Evolutionary conservation across 345 rosid species (phyloP), one percentile per base, ranked within the genome.

Genomic region (Eucalyptus tenuipes): DNA sequence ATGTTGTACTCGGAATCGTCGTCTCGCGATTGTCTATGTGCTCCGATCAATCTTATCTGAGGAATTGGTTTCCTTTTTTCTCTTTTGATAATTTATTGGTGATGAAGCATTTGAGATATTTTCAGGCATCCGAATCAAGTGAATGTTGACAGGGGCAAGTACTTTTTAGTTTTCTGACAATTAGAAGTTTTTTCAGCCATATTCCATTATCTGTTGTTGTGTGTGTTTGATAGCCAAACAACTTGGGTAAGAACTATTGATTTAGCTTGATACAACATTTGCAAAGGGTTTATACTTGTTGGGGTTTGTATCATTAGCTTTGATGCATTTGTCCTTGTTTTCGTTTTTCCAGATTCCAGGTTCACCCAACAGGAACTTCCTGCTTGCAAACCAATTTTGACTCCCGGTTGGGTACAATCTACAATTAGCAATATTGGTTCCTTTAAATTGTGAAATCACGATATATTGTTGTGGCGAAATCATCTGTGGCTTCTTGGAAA

Each of bases 281-380:
- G 18, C 66, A 40, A 37, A 61, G 44, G 64, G 18, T 12, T 86
- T 59, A 59, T 40, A 75, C 47, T 86, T 22, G 61, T 44, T 25
- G 29, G 61, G 31, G 20, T 44, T 50, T 55, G 88, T 55, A 40
- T 29, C 18, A 71, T 71, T 42, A 37, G 81, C 45, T 82, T 52
- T 68, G 87, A 84, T 87, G 27, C 48, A 75, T 47, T 86, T 89
- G 88, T 87, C 31, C 14, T 18, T 15, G 50, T 90, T 87, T 86
- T 80, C 37, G 61, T 49, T 88, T 75, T 75, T 75, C 47, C 96
- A 95, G 98, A 95, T 94, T 96, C 97, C 20, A 96, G 89, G 92
- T 96, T 96, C 88, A 93, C 95, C 5, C 98, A 96, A 87, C 98
- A 96, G 90, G 98, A 96, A 91, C 97, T 96, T 89, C 95, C 96